A percentile compares a stretch with the other conserved stretches of the same genome.
phyloP scores from a whole-genome alignment of 345 rosid species.

The Gossypium turneri region DNA sequence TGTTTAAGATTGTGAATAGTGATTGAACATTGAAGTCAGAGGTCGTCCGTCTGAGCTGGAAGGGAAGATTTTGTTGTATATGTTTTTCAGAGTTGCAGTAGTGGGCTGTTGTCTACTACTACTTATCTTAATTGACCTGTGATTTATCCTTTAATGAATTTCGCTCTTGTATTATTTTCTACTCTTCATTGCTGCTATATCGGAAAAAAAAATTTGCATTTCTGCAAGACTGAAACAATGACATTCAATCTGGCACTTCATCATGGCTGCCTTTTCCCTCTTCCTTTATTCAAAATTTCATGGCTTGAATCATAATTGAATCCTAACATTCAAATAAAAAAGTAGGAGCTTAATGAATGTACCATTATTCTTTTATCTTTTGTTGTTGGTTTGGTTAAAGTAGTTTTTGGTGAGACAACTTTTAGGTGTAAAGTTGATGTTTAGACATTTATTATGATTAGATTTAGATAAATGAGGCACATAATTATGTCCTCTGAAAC shows the following conservation, averaged over 20 bases:
- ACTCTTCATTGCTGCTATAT: neutral
- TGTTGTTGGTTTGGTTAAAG: slow-evolving; percentile 4
- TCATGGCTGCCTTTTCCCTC: slow-evolving; percentile 7
- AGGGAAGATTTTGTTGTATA: neutral
- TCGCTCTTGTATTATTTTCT: neutral
- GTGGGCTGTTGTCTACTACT: slow-evolving; percentile 2
- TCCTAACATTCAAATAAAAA: slow-evolving; percentile 11
- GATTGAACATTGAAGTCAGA: neutral
- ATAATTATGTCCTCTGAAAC: neutral
- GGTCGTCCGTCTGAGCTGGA: neutral
- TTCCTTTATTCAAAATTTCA: neutral
- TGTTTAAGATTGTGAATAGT: neutral
- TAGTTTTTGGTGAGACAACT: neutral
- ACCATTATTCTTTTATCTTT: neutral
- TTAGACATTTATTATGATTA: slow-evolving; percentile 2
- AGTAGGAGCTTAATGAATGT: neutral
- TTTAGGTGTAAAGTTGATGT: neutral
- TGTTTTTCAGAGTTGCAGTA: neutral
- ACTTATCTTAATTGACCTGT: neutral
- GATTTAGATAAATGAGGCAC: neutral
- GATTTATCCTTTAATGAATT: slow-evolving; percentile 13
- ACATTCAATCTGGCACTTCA: slow-evolving; percentile 5
- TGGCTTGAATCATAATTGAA: neutral
- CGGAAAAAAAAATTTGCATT: neutral
- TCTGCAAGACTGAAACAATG: slow-evolving; percentile 5